A percentile compares a stretch with the other conserved stretches of the same genome.
These are phyloP conservation scores for Danielozyma ontarioensis DNA, from an alignment of 805 yeast genomes.

Conservation along the genomic window DNA sequence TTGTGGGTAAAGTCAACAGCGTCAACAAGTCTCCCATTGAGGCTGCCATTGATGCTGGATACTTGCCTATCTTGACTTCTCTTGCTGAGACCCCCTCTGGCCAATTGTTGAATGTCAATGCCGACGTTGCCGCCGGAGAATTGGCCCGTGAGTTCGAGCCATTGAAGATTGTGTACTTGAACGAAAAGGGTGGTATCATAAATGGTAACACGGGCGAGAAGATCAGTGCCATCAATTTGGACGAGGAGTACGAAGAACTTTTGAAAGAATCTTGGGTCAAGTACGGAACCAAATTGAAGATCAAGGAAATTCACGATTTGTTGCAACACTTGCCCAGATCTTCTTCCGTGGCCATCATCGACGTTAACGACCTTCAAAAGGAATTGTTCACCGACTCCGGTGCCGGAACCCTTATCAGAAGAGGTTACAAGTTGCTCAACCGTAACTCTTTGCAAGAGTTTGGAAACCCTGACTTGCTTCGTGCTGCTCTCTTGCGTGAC, in stretches of 20 bases:
- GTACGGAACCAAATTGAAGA: conserved; percentile 96
- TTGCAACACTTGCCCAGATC: conserved; percentile 93
- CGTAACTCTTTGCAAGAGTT: conserved; percentile 69
- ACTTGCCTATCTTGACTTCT: conserved; percentile 92
- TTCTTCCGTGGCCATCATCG: conserved; percentile 95
- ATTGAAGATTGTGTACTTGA: conserved; percentile 88
- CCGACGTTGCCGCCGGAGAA: conserved; percentile 99
- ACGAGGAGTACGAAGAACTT: conserved; percentile 89
- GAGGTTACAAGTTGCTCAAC: conserved; percentile 85
- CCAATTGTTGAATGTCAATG: conserved; percentile 94
- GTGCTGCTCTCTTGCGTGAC: conserved; percentile 74
- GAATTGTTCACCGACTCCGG: conserved; percentile 98
- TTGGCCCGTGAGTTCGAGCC: conserved; percentile 96
- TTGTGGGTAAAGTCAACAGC: conserved; percentile 84
- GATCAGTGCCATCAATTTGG: conserved; percentile 84
- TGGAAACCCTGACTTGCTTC: conserved; percentile 66
- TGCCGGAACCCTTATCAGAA: conserved; percentile 96
- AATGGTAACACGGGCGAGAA: conserved; percentile 91
- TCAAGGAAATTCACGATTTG: conserved; percentile 92
- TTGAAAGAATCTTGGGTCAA: conserved; percentile 97
- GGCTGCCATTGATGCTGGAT: conserved; percentile 93
- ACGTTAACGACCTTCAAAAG: conserved; percentile 91
- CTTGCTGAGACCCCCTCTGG: conserved; percentile 96
- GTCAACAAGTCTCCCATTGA: conserved; percentile 89
- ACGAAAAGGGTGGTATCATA: conserved; percentile 96